Evolutionary conservation across 2,329 filamentous ascomycete genomes (phyloP).

Genomic region (Cordyceps tenuipes): DNA sequence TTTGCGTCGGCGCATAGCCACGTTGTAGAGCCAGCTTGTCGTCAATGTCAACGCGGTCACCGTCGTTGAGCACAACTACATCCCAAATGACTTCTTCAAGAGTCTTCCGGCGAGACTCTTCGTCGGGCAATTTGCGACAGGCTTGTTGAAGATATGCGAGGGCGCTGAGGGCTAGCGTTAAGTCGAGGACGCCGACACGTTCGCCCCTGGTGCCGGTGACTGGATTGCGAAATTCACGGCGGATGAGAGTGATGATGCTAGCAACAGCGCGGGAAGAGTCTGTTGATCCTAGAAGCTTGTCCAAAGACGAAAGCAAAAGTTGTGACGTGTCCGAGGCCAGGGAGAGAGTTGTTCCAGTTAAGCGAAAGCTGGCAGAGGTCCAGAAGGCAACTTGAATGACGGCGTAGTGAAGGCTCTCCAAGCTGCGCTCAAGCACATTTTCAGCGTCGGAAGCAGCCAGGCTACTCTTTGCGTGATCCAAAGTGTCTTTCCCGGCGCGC

Average conservation of each 20-base stretch:
- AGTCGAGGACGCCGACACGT: constrained; percentile 50
- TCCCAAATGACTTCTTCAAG: constrained; percentile 57
- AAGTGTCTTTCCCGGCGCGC: constrained; percentile 42
- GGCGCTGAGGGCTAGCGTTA: constrained; percentile 52
- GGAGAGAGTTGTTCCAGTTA: constrained; percentile 47
- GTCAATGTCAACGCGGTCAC: constrained; percentile 47
- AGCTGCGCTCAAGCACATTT: constrained; percentile 45
- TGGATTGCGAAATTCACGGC: constrained; percentile 56
- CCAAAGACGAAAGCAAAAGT: constrained; percentile 48
- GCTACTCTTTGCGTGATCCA: constrained; percentile 36
- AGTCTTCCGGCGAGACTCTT: constrained; percentile 37
- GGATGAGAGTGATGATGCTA: constrained; percentile 55
- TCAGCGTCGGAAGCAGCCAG: constrained; percentile 46
- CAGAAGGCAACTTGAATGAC: constrained; percentile 53
- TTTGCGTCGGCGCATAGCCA: neutral
- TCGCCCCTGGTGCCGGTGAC: constrained; percentile 51
- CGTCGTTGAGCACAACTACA: constrained; percentile 53
- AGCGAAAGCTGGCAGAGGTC: constrained; percentile 51
- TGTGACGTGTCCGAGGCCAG: constrained; percentile 49
- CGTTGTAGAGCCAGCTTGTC: constrained; percentile 20
- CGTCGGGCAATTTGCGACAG: constrained; percentile 43
- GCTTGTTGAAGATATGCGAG: constrained; percentile 53
- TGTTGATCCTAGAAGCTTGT: constrained; percentile 60
- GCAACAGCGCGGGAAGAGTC: constrained; percentile 60
- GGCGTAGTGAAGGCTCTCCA: constrained; percentile 48